Percentiles rank a stretch among this genome's conserved stretches.
These are phyloP conservation scores for Pseudopediastrum boryanum DNA, from an alignment of 139 green algal species.

Conservation along the genomic window DNA sequence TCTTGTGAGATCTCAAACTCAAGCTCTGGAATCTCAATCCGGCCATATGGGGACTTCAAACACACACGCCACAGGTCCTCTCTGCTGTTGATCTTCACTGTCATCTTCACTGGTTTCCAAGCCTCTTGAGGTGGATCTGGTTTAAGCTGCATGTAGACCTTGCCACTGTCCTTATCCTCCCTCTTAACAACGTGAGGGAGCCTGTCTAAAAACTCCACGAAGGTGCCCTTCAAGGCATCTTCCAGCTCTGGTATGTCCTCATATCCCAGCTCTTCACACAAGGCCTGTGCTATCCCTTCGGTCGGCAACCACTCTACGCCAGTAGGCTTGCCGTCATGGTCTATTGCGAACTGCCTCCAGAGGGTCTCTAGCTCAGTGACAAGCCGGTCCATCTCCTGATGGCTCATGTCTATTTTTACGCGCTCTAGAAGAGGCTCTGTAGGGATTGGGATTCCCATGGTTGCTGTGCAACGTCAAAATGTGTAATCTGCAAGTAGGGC, in stretches of 20 bases:
- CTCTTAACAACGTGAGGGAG: slow-evolving; percentile 65
- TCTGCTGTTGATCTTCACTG: slow-evolving; percentile 41
- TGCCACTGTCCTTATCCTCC: slow-evolving; percentile 38
- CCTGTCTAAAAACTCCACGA: slow-evolving; percentile 57
- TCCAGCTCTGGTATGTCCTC: slow-evolving; percentile 78
- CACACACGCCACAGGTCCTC: slow-evolving; percentile 59
- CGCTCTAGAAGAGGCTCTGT: slow-evolving; percentile 52
- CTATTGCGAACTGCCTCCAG: slow-evolving; percentile 14
- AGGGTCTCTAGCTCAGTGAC: slow-evolving; percentile 53
- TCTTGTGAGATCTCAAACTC: slow-evolving; percentile 72
- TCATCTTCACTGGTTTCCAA: slow-evolving; percentile 55
- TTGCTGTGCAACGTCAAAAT: too few relatives aligned
- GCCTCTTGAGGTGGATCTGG: slow-evolving; percentile 46
- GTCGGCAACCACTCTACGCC: slow-evolving; percentile 51
- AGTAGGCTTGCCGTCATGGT: slow-evolving; percentile 19
- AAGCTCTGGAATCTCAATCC: slow-evolving; percentile 69
- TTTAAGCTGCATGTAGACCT: slow-evolving; percentile 45
- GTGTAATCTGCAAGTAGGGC: too few relatives aligned
- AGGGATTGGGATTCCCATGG: too few relatives aligned
- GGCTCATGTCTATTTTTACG: too few relatives aligned
- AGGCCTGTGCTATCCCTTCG: slow-evolving; percentile 28
- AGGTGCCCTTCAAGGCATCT: slow-evolving; percentile 67
- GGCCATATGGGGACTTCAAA: slow-evolving; percentile 52
- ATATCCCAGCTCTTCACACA: slow-evolving; percentile 58
- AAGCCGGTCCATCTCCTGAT: slow-evolving; percentile 61